These are phyloP conservation scores for Salinomyces thailandicus DNA, from an alignment of 2,329 filamentous ascomycete genomes.

Conservation along the genomic window DNA sequence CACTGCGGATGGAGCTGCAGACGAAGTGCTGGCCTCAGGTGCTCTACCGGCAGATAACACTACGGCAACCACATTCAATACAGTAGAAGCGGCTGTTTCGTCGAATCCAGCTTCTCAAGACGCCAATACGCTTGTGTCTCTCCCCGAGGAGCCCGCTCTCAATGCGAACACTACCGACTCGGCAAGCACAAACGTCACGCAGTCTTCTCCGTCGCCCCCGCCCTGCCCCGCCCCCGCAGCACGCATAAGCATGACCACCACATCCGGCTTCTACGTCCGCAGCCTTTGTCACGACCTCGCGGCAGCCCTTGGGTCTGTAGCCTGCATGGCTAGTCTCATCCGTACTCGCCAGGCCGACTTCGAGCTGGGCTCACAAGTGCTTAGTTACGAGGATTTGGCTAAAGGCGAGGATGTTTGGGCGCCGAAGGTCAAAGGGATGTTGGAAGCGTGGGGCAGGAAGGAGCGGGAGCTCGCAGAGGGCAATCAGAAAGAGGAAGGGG, in stretches of 20 bases:
- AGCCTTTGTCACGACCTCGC: constrained; percentile 90
- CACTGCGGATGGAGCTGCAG: background rate
- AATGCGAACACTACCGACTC: background rate
- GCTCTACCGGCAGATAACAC: constrained; percentile 4
- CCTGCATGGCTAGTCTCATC: constrained; percentile 73
- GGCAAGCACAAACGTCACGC: background rate
- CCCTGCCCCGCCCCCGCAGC: constrained; percentile 55
- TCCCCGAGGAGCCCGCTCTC: background rate
- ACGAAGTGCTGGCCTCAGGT: constrained; percentile 3
- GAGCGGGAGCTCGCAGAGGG: background rate
- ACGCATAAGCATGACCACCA: constrained; percentile 80
- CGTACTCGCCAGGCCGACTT: constrained; percentile 77
- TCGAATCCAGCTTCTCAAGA: background rate
- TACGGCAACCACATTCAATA: constrained; percentile 1
- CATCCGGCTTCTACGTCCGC: constrained; percentile 92
- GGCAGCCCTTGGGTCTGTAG: constrained; percentile 67
- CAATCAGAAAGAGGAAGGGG: background rate
- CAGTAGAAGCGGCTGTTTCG: background rate
- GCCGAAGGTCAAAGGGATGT: constrained; percentile 52
- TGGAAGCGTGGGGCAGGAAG: constrained; percentile 31
- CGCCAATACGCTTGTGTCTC: background rate
- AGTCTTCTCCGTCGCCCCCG: background rate
- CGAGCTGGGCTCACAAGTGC: constrained; percentile 58
- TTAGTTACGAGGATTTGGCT: constrained; percentile 67
- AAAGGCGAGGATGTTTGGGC: constrained; percentile 75